phyloP scores from a whole-genome alignment of 2,329 filamentous ascomycete species.

The Talaromyces verruculosus region DNA sequence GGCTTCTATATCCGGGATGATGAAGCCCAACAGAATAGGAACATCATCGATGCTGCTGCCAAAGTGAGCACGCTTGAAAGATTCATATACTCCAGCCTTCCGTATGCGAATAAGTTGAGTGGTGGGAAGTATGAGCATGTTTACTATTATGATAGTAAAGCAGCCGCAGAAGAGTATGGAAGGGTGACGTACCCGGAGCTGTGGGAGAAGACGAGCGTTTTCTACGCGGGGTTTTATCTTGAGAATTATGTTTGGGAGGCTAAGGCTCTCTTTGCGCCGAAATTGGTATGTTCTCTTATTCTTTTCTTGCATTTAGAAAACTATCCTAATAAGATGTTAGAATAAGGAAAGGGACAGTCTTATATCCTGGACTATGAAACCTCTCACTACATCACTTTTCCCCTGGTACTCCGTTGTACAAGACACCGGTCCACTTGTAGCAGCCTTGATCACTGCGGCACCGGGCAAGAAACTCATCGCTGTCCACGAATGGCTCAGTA shows the following conservation, averaged over 20 bases:
- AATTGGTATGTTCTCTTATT: background rate
- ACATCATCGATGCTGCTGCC: slow-evolving; percentile 55
- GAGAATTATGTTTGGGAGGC: slow-evolving; percentile 3
- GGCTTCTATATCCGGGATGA: background rate
- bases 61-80: slow-evolving; percentile 40
- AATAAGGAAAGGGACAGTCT: background rate
- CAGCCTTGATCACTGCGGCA: background rate
- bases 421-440: background rate
- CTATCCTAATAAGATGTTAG: background rate
- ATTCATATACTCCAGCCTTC: slow-evolving; percentile 52
- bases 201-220: slow-evolving; percentile 11
- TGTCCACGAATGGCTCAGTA: background rate
- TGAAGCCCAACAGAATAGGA: slow-evolving; percentile 40
- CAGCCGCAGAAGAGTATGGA: slow-evolving; percentile 49
- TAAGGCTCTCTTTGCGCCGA: background rate
- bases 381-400: background rate
- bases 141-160: slow-evolving; percentile 49
- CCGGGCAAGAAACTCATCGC: background rate
- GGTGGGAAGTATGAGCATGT: slow-evolving; percentile 46
- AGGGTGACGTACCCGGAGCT: slow-evolving; percentile 42
- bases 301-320: background rate
- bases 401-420: slow-evolving; percentile 2
- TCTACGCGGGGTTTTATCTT: slow-evolving; percentile 6
- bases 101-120: slow-evolving; percentile 48
- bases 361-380: background rate